Conservation (phyloP, 73 alveolate species). For the Halteria grandinella region DNA sequence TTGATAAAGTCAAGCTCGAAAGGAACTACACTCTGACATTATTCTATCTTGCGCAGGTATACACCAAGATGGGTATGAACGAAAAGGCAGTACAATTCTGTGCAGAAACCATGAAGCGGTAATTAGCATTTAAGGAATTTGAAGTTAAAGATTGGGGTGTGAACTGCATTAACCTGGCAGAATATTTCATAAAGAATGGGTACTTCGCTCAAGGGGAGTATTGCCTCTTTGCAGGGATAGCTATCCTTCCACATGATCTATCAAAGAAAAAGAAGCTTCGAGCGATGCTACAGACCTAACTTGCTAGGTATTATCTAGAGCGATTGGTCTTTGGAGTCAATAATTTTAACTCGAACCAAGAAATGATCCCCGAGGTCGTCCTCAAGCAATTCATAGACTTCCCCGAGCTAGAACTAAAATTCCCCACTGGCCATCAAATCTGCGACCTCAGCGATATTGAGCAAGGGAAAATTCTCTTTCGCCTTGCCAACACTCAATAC, state of each 20-base stretch:
- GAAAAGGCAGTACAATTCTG: slow-evolving; percentile 95
- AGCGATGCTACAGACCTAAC: slow-evolving; percentile 90
- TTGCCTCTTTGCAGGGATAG: slow-evolving; percentile 87
- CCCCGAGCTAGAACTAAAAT: slow-evolving; percentile 56
- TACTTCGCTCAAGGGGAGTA: slow-evolving; percentile 94
- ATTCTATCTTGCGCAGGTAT: slow-evolving; percentile 97
- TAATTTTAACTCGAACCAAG: slow-evolving; percentile 39
- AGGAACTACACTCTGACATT: slow-evolving; percentile 94
- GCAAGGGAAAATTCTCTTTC: slow-evolving; percentile 89
- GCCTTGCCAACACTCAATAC: slow-evolving; percentile 91
- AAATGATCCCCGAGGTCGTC: slow-evolving; percentile 58
- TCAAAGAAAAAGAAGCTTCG: slow-evolving; percentile 78
- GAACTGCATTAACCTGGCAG: slow-evolving; percentile 93
- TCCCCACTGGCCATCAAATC: too few species aligned
- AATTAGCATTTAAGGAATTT: slow-evolving; percentile 87
- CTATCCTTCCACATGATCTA: slow-evolving; percentile 83
- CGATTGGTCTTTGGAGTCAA: slow-evolving; percentile 81
- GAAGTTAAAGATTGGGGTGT: slow-evolving; percentile 94
- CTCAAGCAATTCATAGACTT: slow-evolving; percentile 60
- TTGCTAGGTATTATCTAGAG: slow-evolving; percentile 89
- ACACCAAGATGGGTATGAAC: slow-evolving; percentile 90
- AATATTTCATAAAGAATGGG: slow-evolving; percentile 89
- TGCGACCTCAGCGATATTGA: too few species aligned
- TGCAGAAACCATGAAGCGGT: slow-evolving; percentile 93
- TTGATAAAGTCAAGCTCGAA: slow-evolving; percentile 85